Evolutionary conservation across 2,329 filamentous ascomycete genomes (phyloP).

Genomic region (Incumbomyces delicatus): DNA sequence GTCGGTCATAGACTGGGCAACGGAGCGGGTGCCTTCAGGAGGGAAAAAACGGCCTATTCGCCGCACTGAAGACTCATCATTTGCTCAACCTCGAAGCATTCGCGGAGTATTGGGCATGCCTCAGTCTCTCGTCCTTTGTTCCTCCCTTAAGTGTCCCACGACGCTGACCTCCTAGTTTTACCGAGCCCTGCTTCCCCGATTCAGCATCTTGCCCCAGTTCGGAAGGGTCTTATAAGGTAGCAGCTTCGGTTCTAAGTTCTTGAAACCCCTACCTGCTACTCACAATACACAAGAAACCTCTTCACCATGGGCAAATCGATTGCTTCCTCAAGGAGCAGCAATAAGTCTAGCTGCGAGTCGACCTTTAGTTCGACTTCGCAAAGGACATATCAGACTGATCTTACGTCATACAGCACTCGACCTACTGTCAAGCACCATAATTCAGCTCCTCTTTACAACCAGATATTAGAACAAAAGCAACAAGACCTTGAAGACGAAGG

Average conservation of each 20-base stretch:
- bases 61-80: neutral
- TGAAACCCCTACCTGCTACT: neutral
- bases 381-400: conserved; percentile 17
- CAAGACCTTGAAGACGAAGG: conserved; percentile 13
- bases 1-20: too few species aligned
- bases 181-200: neutral
- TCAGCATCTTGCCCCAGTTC: neutral
- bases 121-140: neutral
- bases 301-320: conserved; percentile 1
- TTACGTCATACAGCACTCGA: conserved; percentile 17
- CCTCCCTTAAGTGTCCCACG: neutral
- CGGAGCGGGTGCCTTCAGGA: neutral
- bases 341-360: conserved; percentile 9
- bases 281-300: neutral
- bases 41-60: neutral
- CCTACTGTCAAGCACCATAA: conserved; percentile 10
- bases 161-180: neutral
- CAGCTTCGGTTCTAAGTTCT: neutral
- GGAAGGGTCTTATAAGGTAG: conserved; percentile 1
- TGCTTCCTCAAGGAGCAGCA: conserved; percentile 12
- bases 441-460: conserved; percentile 7
- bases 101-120: neutral
- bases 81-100: neutral
- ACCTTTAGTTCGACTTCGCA: conserved; percentile 10
- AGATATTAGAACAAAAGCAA: conserved; percentile 6